Base-by-base conservation (phyloP, 2,329 filamentous ascomycete genomes). In the Cladorrhinum sp. region DNA sequence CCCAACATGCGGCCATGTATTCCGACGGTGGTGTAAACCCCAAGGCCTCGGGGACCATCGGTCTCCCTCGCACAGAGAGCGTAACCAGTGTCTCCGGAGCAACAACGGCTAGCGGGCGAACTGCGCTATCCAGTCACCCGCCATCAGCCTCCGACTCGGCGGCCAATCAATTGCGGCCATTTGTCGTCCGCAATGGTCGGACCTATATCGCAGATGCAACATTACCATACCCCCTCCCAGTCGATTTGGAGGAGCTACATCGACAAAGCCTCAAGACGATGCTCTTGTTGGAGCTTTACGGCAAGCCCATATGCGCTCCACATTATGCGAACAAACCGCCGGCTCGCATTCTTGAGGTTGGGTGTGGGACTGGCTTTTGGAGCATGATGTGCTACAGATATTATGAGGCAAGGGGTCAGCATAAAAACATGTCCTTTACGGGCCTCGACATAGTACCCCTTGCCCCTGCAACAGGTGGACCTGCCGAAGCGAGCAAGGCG, bases 291-390 rank as follows among this genome's bases (percentile, higher is more conserved):
- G 87, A 91, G 70, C 84, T 96, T 33, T 92, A 95, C 69, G 91
- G 92, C 50, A 86, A 86, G 10, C 90, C 92, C 0, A 83, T 95
- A 59, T 93, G 90, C 74, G 89, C 88, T 8, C 87, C 89, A 1
- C 79, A 80, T 28, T 82, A 91, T 58, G 77, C 81, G 49, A 81
- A 85, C 64, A 85, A 85, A 52, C 87, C 90, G 20, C 93, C 93
- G 0, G 82, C 82, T 68, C 87, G 86, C 65, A 88, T 98, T 26
- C 81, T 98, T 23, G 94, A 98, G 71, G 76, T 97, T 33, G 92
- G 88, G 28, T 98, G 94, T 73, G 93, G 93, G 18, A 89, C 89
- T 20, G 94, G 86, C 23, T 90, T 96, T 72, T 97, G 93, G 93
- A 93, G 90, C 68, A 88, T 90, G 75, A 87, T 92, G 79, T 96